Evolutionary conservation across 78 protist species (phyloP).

Genomic region (Creolimax fragrantissima): DNA sequence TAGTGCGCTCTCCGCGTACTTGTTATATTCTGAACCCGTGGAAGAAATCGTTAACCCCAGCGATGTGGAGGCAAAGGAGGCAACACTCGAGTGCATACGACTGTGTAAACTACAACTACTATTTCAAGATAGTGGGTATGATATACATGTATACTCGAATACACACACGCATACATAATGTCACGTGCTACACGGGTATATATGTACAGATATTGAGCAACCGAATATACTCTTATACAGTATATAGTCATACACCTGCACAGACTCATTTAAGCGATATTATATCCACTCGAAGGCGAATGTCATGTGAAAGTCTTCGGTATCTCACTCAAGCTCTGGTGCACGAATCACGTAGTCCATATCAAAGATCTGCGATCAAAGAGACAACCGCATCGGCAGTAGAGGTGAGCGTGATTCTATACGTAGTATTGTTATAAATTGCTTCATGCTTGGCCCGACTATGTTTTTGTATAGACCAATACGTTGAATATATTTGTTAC

Average conservation of each 20-base stretch:
- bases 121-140: not conserved
- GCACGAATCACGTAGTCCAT: not conserved
- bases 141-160: not conserved
- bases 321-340: not conserved
- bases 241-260: not conserved
- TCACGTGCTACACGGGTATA: not conserved
- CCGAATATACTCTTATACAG: not conserved
- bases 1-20: not conserved
- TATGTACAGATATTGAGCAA: not conserved
- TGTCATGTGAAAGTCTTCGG: not conserved
- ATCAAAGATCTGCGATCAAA: not conserved
- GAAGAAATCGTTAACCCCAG: not conserved
- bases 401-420: too few relatives aligned
- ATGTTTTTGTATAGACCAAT: too few relatives aligned
- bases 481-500: too few relatives aligned
- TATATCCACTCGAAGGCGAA: not conserved
- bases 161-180: slow-evolving; percentile 6
- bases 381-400: too few relatives aligned
- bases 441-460: too few relatives aligned
- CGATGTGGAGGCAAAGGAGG: not conserved
- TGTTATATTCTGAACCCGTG: not conserved
- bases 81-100: not conserved
- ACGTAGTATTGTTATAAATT: too few relatives aligned
- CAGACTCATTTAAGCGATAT: not conserved
- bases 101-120: not conserved